Evolutionary conservation across 75 land plant genomes (phyloP).

Genomic region (Pinus albicaulis): DNA sequence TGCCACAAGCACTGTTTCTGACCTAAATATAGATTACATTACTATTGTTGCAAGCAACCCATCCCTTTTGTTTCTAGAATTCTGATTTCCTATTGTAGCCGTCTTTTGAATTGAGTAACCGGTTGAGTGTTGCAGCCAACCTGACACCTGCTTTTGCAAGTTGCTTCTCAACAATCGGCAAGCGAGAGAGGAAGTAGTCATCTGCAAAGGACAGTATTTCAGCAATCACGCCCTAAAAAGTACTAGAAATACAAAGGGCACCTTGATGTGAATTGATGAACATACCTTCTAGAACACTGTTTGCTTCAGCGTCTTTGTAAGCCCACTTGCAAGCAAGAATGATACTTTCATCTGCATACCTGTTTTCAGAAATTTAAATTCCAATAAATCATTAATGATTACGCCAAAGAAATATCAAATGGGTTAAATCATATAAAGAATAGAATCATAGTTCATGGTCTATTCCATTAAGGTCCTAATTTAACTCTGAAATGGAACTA

Average conservation of each 20-base stretch:
- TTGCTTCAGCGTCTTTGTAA: constrained; percentile 45
- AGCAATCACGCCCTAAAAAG: not conserved
- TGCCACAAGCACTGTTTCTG: too few relatives aligned
- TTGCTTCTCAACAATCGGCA: constrained; percentile 60
- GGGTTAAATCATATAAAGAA: not conserved
- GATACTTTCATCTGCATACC: constrained; percentile 66
- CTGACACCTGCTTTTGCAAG: constrained; percentile 68
- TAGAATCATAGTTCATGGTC: not conserved
- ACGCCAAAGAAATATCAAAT: not conserved
- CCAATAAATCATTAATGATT: not conserved
- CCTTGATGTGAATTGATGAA: not conserved
- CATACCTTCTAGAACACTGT: constrained; percentile 41
- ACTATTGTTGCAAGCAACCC: too few relatives aligned
- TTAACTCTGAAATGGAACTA: not conserved
- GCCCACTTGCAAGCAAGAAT: constrained; percentile 59
- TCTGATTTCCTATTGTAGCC: not conserved
- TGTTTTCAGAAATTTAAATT: constrained; percentile 6
- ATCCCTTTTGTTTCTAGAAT: not conserved
- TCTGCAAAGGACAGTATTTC: constrained; percentile 22
- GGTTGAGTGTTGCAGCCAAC: constrained; percentile 63
- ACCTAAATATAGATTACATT: too few relatives aligned
- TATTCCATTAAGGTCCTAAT: not conserved
- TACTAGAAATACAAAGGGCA: not conserved
- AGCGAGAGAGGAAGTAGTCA: constrained; percentile 66
- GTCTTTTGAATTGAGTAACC: constrained; percentile 25